phyloP scores from a whole-genome alignment of 345 rosid species.

The Corchorus capsularis region DNA sequence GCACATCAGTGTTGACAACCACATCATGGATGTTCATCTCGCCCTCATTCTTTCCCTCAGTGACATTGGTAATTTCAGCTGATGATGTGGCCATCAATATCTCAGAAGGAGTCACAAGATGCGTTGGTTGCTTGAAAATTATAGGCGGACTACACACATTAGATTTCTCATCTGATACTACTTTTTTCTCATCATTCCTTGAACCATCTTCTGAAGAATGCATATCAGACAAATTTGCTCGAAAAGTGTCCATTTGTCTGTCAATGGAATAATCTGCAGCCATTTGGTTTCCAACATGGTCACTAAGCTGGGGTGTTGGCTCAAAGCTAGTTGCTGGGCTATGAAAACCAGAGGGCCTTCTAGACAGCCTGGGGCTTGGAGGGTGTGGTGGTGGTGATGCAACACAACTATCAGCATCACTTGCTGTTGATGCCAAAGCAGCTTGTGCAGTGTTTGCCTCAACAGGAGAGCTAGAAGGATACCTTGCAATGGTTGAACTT shows the following conservation, averaged over 20 bases:
- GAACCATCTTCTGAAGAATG: constrained; percentile 43
- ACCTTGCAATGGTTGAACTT: constrained; percentile 23
- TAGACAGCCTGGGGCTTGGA: constrained; percentile 57
- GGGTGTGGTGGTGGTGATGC: constrained; percentile 56
- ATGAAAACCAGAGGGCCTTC: constrained; percentile 50
- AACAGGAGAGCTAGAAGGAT: constrained; percentile 41
- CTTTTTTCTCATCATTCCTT: constrained; percentile 50
- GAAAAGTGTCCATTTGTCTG: constrained; percentile 51
- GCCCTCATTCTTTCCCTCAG: constrained; percentile 44
- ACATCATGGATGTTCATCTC: constrained; percentile 53
- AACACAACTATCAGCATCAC: constrained; percentile 48
- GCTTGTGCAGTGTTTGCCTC: constrained; percentile 41
- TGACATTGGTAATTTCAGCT: constrained; percentile 48
- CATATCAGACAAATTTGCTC: constrained; percentile 38
- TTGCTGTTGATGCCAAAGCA: constrained; percentile 40
- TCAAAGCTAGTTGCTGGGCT: constrained; percentile 41
- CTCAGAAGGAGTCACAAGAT: constrained; percentile 84
- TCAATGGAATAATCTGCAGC: constrained; percentile 52
- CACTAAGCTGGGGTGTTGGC: constrained; percentile 37
- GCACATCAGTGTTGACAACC: constrained; percentile 42
- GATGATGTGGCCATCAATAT: constrained; percentile 63
- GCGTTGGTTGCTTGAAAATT: constrained; percentile 75
- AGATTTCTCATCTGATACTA: constrained; percentile 48
- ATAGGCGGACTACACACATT: constrained; percentile 41
- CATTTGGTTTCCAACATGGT: constrained; percentile 48